Conservation (phyloP, 2,329 filamentous ascomycete species). For the Clarireedia hainanense region DNA sequence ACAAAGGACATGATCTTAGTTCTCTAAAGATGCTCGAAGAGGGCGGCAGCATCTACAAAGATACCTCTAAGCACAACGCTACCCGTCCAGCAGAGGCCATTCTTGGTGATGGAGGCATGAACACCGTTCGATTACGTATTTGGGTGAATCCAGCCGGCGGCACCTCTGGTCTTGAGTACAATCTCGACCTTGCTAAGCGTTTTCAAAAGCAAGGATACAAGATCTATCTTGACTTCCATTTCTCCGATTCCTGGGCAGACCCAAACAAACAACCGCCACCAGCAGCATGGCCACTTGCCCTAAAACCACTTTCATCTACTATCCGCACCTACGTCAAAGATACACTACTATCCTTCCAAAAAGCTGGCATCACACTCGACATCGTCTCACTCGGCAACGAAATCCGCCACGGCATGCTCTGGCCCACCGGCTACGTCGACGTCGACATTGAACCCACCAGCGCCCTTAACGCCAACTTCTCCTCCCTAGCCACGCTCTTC, state of each 20-base stretch:
- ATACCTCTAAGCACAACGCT: constrained; percentile 28
- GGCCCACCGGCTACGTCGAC: constrained; percentile 50
- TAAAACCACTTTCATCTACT: constrained; percentile 49
- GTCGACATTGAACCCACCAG: constrained; percentile 30
- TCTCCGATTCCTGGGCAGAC: constrained; percentile 61
- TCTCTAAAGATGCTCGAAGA: constrained; percentile 32
- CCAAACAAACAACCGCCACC: constrained; percentile 56
- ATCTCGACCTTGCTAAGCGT: constrained; percentile 55
- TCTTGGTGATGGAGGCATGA: constrained; percentile 53
- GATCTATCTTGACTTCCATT: constrained; percentile 54
- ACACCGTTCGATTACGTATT: constrained; percentile 60
- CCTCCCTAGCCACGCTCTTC: constrained; percentile 54
- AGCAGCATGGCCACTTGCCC: constrained; percentile 51
- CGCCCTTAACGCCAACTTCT: constrained; percentile 35
- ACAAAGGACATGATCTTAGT: constrained; percentile 34
- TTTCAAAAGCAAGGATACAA: constrained; percentile 53
- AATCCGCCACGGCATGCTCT: constrained; percentile 59
- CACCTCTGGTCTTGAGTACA: constrained; percentile 62
- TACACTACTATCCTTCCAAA: constrained; percentile 52
- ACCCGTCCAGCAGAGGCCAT: constrained; percentile 52
- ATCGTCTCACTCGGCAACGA: constrained; percentile 70
- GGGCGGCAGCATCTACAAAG: constrained; percentile 31
- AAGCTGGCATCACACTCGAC: constrained; percentile 45
- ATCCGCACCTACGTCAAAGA: constrained; percentile 61
- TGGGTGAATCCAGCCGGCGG: constrained; percentile 62